Base-by-base conservation (phyloP, 2,329 filamentous ascomycete species). In the Fusarium secorum region DNA sequence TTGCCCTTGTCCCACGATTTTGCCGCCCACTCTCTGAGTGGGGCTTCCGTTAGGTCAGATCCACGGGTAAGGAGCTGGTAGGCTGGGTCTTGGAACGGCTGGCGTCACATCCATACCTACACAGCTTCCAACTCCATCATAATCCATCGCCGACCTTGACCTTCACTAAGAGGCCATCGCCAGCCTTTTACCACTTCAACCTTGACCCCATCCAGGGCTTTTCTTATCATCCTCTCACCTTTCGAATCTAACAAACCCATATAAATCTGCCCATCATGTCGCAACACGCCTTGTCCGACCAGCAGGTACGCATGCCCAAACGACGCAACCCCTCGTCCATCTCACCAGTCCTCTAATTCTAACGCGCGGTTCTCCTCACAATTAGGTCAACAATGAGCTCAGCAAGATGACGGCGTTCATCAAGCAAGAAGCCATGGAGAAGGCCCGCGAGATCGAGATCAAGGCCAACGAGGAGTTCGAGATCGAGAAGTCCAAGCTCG, bases 341-440 rank as follows among this genome's bases (percentile, higher is more conserved):
- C 63, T 64, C 44, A 32, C 44, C 44, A 58, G 32, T 39, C 41
- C 56, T 48, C 30, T 53, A 28, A 56, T 58, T 67, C 71, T 75
- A 68, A 75, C 68, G 35, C 52, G 39, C 60, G 38, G 57, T 28
- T 46, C 30, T 33, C 26, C n/a, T 14, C 22, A 7, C 46, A 17
- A 49, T 46, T 28, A 98, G 94, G 96, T 99, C 88, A 91, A 93
- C 85, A 91, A 93, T 85, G 96, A 99, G 90, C 93, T 99, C 84
- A 95, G 93, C 88, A 99, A 99, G 90, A 99, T 99, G 96, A 98
- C 96, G 66, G 95, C 95, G 81, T 99, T 99, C 89, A 99, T 99
- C 90, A 93, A 94, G 83, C 96, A 98, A 85, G 96, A 99, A 86
- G 96, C 96, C 65, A 89, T 92, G 79, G 96, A 99, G 82, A 99